Conservation (phyloP, 2,329 filamentous ascomycete species). For the Hypoxylon sp. region DNA sequence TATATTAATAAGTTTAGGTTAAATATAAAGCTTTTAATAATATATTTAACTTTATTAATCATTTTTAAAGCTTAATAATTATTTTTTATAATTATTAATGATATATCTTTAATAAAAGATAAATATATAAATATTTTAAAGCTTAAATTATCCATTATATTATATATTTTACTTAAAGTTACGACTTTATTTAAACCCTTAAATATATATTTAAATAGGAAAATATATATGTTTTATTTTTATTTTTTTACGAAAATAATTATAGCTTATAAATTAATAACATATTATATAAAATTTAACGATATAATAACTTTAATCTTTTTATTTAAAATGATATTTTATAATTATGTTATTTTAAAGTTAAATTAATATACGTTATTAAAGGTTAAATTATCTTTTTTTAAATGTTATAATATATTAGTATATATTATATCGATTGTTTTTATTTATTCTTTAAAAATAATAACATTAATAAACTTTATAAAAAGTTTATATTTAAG, state of each 20-base stretch:
- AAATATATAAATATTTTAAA: too few relatives aligned
- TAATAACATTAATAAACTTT: constrained; percentile 1
- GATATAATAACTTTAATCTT: background rate
- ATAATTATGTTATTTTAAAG: background rate
- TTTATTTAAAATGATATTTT: background rate
- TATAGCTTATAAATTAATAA: background rate
- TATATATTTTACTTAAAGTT: too few relatives aligned
- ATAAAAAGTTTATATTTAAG: background rate
- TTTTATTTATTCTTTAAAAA: constrained; percentile 1
- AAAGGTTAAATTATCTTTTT: background rate
- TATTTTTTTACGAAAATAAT: background rate
- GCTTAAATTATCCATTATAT: too few relatives aligned
- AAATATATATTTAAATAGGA: background rate
- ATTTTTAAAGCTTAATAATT: too few relatives aligned
- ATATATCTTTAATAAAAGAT: too few relatives aligned
- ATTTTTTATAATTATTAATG: too few relatives aligned
- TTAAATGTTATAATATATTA: background rate
- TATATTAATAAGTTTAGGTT: too few relatives aligned
- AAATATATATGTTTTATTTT: background rate
- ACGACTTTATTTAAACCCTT: background rate
- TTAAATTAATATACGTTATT: background rate
- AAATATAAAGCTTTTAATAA: too few relatives aligned
- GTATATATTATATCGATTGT: background rate
- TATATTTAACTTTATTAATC: too few relatives aligned
- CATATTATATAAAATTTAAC: background rate